phyloP scores from a whole-genome alignment of 1,284 basidiomycete genomes.

The Trichosporon ovoides region DNA sequence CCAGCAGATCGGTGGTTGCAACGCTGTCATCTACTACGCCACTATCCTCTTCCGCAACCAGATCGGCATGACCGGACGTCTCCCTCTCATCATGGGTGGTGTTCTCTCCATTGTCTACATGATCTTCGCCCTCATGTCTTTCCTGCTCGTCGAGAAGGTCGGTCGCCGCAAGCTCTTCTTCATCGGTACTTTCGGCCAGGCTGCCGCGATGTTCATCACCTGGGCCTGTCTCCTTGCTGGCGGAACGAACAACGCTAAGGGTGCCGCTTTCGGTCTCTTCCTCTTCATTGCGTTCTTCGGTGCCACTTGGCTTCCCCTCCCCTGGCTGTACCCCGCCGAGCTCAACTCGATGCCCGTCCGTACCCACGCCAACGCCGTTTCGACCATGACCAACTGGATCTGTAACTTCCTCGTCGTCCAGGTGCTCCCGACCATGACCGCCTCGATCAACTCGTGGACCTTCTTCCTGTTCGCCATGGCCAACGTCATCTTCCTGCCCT shows the following conservation, averaged over 20 bases:
- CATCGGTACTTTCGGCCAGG: conserved; percentile 52
- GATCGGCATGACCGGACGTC: conserved; percentile 43
- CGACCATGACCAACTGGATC: conserved; percentile 53
- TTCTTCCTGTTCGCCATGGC: conserved; percentile 50
- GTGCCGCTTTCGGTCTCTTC: conserved; percentile 53
- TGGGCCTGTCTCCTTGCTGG: conserved; percentile 49
- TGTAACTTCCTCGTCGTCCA: conserved; percentile 51
- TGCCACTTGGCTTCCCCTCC: conserved; percentile 50
- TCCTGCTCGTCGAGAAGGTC: conserved; percentile 52
- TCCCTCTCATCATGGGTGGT: conserved; percentile 51
- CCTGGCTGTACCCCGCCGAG: conserved; percentile 55
- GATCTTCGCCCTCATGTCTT: conserved; percentile 50
- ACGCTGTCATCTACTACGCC: conserved; percentile 49
- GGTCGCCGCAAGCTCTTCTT: conserved; percentile 53
- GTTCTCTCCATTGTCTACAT: conserved; percentile 54
- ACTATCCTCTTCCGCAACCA: conserved; percentile 51
- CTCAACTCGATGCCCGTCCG: conserved; percentile 54
- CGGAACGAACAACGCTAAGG: conserved; percentile 38
- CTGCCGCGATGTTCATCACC: conserved; percentile 52
- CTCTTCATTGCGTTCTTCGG: conserved; percentile 53
- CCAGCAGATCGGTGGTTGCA: conserved; percentile 53
- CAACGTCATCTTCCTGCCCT: conserved; percentile 48
- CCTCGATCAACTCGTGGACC: conserved; percentile 47
- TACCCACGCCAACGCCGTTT: conserved; percentile 54
- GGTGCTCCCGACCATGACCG: conserved; percentile 50